Evolutionary conservation across 768 basidiomycete species (phyloP), one percentile per base, ranked within the genome.

Genomic region (Rossbeevera mucosa): DNA sequence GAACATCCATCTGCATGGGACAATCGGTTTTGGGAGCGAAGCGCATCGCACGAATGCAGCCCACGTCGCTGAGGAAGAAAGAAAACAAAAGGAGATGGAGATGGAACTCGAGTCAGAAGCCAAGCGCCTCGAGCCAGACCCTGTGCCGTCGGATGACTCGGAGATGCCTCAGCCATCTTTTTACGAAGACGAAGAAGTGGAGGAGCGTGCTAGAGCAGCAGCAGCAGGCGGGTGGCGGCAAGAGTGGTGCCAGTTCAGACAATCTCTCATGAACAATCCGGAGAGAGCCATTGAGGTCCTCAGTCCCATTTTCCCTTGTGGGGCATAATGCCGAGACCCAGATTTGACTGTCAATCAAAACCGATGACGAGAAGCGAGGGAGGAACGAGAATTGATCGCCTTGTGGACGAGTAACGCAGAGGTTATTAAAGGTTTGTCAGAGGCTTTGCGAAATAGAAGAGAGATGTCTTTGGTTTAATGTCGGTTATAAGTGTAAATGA

Each of bases 341-440:
- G 20, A 66, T 61, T 3, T 58, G 57, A 16, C 49, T 57, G 4
- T 47, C 26, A 44, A 28, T 38, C 24, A 59, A 33, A 45, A 38
- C 12, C 31, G 56, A 53, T 4, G 76, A 75, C 47, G 64, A 66
- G 47, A 74, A 79, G 60, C 70, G 68, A 59, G 67, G 71, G 88
- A 91, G 21, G 90, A 92, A 49, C 76, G 80, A 45, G 89, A 92
- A 59, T 69, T 91, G 90, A 91, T 68, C 78, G 89, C 50, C 68
- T 92, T 44, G 51, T 91, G 65, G 90, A 91, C 26, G 91, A 93
- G 71, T 90, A 93, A 66, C 78, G 83, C 91, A 93, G 72, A 76
- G n/a, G n/a, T n/a, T n/a, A n/a, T n/a, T n/a, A n/a, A n/a, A n/a
- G n/a, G n/a, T n/a, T n/a, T n/a, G n/a, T n/a, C n/a, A n/a, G 87